phyloP scores from a whole-genome alignment of 148 eudicot genomes.

The Diospyros lotus region DNA sequence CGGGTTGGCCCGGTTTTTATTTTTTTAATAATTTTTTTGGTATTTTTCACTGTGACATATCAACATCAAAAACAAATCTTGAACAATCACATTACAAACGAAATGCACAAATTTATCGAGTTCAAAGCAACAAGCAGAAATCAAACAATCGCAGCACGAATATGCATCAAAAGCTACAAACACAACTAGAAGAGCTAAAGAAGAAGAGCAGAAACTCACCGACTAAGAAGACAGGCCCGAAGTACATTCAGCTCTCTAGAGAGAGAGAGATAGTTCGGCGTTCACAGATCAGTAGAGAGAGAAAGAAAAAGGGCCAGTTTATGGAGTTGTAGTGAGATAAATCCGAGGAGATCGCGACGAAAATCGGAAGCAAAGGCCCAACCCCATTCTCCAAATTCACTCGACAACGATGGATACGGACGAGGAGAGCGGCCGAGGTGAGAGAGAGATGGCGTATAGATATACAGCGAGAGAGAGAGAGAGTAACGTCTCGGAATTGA shows the following conservation, averaged over 20 bases:
- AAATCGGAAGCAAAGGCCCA: slow-evolving; percentile 15
- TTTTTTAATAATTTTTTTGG: too few species aligned
- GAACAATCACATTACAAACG: background rate
- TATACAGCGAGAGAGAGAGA: background rate
- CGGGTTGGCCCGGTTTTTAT: too few species aligned
- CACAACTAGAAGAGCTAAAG: slow-evolving; percentile 2
- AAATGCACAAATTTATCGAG: background rate
- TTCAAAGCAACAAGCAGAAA: background rate
- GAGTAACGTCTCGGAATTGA: slow-evolving; percentile 12
- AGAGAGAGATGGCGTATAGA: too few species aligned
- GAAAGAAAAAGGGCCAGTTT: background rate
- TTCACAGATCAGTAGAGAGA: background rate
- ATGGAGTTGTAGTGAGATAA: background rate
- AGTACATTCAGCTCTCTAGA: background rate
- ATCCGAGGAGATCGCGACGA: slow-evolving; percentile 6
- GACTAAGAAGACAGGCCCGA: background rate
- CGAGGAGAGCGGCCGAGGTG: background rate
- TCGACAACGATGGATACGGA: slow-evolving; percentile 1
- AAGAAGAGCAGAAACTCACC: slow-evolving; percentile 3
- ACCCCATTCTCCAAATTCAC: slow-evolving; percentile 7
- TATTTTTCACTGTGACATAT: too few species aligned
- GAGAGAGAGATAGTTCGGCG: background rate
- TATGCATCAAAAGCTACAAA: slow-evolving; percentile 4
- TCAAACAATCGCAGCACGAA: background rate
- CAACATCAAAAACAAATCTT: background rate